Percentiles rank a stretch among this genome's conserved stretches.
These are phyloP conservation scores for Arxiozyma telluris DNA, from an alignment of 1,139 yeast species.

Conservation along the genomic window DNA sequence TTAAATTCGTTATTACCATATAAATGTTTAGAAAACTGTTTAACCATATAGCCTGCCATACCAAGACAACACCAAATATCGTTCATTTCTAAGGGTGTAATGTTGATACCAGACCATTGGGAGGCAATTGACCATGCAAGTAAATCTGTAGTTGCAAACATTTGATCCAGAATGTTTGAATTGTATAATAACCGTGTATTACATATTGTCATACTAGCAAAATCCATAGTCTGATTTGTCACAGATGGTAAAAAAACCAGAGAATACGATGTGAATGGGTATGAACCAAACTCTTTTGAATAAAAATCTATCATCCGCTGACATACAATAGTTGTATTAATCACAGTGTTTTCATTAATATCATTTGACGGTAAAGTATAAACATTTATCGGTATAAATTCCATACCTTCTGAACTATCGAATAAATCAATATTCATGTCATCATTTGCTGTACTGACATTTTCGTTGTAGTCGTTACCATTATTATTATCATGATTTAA, in stretches of 20 bases:
- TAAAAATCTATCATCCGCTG: constrained; percentile 74
- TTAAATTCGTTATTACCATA: constrained; percentile 82
- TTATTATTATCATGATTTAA: constrained; percentile 26
- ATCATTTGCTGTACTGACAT: constrained; percentile 27
- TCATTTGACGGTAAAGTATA: constrained; percentile 26
- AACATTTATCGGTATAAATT: constrained; percentile 37
- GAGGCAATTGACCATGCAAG: constrained; percentile 65
- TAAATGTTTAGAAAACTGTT: constrained; percentile 55
- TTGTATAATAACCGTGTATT: constrained; percentile 65
- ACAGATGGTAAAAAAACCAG: constrained; percentile 64
- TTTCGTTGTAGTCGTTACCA: constrained; percentile 21
- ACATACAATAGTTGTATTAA: constrained; percentile 68
- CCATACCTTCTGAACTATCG: constrained; percentile 30
- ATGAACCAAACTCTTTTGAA: constrained; percentile 85
- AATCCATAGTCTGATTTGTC: constrained; percentile 46
- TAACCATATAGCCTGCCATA: constrained; percentile 74
- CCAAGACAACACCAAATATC: constrained; percentile 94
- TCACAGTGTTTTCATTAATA: constrained; percentile 44
- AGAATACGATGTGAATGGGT: constrained; percentile 77
- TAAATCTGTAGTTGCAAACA: constrained; percentile 58
- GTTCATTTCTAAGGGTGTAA: constrained; percentile 69
- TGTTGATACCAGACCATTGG: constrained; percentile 93
- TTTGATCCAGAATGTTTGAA: constrained; percentile 69
- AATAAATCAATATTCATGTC: constrained; percentile 21
- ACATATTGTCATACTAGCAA: constrained; percentile 70